A percentile compares a stretch with the other conserved stretches of the same genome.
Conservation (phyloP, 2,329 filamentous ascomycete species). For the Trichothecium sympodiale region DNA sequence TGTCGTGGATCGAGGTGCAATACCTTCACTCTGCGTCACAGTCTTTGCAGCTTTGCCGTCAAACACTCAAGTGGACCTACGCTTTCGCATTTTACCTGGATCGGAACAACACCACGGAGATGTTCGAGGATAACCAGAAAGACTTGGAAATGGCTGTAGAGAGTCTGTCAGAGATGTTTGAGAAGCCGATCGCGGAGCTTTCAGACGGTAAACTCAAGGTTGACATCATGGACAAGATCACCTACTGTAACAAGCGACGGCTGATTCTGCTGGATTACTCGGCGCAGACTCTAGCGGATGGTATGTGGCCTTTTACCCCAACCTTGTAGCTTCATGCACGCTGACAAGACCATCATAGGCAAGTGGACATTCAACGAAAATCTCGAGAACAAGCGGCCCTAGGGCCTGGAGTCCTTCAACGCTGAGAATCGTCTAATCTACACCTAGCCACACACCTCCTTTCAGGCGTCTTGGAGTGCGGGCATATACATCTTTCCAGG, state of each 20-base stretch:
- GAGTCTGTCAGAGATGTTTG: slow-evolving; percentile 96
- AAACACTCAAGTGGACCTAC: slow-evolving; percentile 98
- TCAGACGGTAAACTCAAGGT: slow-evolving; percentile 84
- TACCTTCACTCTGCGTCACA: slow-evolving; percentile 91
- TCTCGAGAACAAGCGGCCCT: slow-evolving; percentile 9
- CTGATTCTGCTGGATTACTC: slow-evolving; percentile 87
- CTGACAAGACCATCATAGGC: slow-evolving; percentile 21
- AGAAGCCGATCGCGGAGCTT: slow-evolving; percentile 85
- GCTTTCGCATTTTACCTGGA: slow-evolving; percentile 97
- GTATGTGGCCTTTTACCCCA: slow-evolving; percentile 31
- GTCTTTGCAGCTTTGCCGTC: slow-evolving; percentile 89
- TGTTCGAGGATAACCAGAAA: slow-evolving; percentile 98
- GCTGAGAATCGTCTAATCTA: too few species aligned
- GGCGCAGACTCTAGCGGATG: slow-evolving; percentile 79
- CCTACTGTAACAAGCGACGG: slow-evolving; percentile 88
- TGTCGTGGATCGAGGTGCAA: slow-evolving; percentile 99
- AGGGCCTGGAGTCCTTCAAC: not conserved
- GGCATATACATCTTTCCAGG: too few species aligned
- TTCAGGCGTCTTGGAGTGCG: too few species aligned
- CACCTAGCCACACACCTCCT: too few species aligned
- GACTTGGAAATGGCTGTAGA: slow-evolving; percentile 96
- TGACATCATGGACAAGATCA: slow-evolving; percentile 96
- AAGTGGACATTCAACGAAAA: slow-evolving; percentile 35
- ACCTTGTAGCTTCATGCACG: slow-evolving; percentile 18
- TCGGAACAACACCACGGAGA: slow-evolving; percentile 88